Conservation (phyloP, 805 yeast genomes). For the Lipomyces starkeyi region DNA sequence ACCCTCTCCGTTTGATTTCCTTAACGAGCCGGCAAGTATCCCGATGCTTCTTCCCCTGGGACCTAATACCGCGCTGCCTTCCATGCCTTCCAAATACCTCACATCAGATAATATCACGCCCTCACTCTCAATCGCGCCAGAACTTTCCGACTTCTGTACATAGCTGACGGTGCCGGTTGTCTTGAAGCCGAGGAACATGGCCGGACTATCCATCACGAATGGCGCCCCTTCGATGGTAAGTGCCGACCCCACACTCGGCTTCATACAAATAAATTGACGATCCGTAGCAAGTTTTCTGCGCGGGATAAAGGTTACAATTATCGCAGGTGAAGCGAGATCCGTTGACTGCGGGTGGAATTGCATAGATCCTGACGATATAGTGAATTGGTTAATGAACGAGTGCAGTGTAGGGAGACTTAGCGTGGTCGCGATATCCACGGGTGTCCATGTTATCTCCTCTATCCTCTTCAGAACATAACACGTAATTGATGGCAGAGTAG, state of each 20-base stretch:
- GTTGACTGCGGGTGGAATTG: slow-evolving; percentile 12
- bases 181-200: slow-evolving; percentile 22
- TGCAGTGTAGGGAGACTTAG: neutral
- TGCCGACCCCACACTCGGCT: neutral
- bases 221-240: slow-evolving; percentile 25
- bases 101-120: slow-evolving; percentile 16
- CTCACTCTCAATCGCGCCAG: too few species aligned
- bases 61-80: slow-evolving; percentile 23
- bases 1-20: slow-evolving; percentile 26
- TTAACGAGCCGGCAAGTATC: slow-evolving; percentile 16
- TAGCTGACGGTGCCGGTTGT: slow-evolving; percentile 8
- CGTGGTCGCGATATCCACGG: slow-evolving; percentile 3
- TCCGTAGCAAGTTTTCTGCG: slow-evolving; percentile 4
- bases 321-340: slow-evolving; percentile 1
- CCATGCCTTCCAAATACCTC: slow-evolving; percentile 25
- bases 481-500: neutral
- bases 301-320: slow-evolving; percentile 16
- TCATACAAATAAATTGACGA: neutral
- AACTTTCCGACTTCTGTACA: too few species aligned
- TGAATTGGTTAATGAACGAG: slow-evolving; percentile 8
- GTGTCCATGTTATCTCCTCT: slow-evolving; percentile 19
- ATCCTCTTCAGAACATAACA: neutral
- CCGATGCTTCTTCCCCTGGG: slow-evolving; percentile 10
- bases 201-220: slow-evolving; percentile 20
- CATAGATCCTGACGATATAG: neutral